Evolutionary conservation across 1,284 basidiomycete genomes (phyloP), one percentile per base, ranked within the genome.

Genomic region (Microbotryum violaceum): DNA sequence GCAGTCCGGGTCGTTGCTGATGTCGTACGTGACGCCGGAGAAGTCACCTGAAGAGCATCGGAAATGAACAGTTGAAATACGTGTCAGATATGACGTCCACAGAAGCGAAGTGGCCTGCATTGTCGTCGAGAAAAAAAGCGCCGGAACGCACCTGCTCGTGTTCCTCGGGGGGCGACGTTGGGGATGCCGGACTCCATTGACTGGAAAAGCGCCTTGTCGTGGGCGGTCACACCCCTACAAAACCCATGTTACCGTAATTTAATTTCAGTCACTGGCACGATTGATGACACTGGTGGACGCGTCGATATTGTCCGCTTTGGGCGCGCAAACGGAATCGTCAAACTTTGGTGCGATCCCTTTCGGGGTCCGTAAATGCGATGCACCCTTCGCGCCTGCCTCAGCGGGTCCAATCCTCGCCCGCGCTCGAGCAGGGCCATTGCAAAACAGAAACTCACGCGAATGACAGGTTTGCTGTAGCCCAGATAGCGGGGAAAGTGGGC

Each of bases 111-210:
- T 31, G 29, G 29, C 9, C 31, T 31, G 9, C 8, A 31, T 31
- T 18, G n/a, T 42, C 2, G 37, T 16, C 37, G 14, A 42, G 37
- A 42, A 42, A 18, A 10, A 42, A 42, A 2, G 37, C 37, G 16
- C 37, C 9, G 31, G 12, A 42, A 63, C n/a, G 50, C 58, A 10
- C 69, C 69, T 3, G 50, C 56, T 1, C 67, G 58, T 1, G 65
- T 66, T 1, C 70, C 69, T 20, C 60, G 52, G 2, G 66, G 60
- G 2, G 62, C 49, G 21, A 69, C 64, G 25, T 65, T 25, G 7
- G 67, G 69, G 45, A 71, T 63, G n/a, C 52, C 47, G 3, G 60
- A 14, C 44, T 67, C 64, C 49, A 71, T 56, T 7, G 58, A 27
- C 16, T 51, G 46, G 58, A 68, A 70, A 2, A 69, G 49, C 12